Conservation (phyloP, 768 basidiomycete species). For the Chiua virens region DNA sequence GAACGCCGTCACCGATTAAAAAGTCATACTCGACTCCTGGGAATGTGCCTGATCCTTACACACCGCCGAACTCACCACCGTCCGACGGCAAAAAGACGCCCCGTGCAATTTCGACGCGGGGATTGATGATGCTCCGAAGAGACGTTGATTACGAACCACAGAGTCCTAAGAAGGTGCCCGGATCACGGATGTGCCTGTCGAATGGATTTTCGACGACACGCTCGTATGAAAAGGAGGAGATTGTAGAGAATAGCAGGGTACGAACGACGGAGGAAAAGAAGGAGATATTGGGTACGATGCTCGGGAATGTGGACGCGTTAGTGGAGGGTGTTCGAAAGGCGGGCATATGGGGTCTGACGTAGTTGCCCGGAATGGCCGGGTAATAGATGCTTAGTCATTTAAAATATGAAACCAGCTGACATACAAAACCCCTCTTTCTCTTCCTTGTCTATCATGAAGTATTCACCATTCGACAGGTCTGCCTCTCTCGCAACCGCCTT, state of each 20-base stretch:
- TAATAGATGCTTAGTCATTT: conserved; percentile 9
- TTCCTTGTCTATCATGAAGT: conserved; percentile 1
- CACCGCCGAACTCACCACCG: conserved; percentile 27
- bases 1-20: conserved; percentile 43
- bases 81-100: conserved; percentile 19
- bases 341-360: conserved; percentile 81
- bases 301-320: conserved; percentile 89
- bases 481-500: conserved; percentile 38
- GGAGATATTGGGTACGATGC: conserved; percentile 72
- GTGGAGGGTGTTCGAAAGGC: conserved; percentile 86
- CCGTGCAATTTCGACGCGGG: conserved; percentile 33
- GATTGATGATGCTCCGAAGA: conserved; percentile 64
- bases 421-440: not conserved
- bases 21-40: conserved; percentile 31
- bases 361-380: conserved; percentile 3
- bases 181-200: conserved; percentile 30
- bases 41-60: conserved; percentile 16
- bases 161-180: conserved; percentile 61
- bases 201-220: conserved; percentile 18
- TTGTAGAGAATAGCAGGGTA: conserved; percentile 19
- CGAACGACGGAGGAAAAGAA: conserved; percentile 83
- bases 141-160: conserved; percentile 74
- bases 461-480: conserved; percentile 28
- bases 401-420: conserved; percentile 3
- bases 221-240: conserved; percentile 2